Base-by-base conservation (phyloP, 805 yeast genomes). In the Yarrowia sp. region DNA sequence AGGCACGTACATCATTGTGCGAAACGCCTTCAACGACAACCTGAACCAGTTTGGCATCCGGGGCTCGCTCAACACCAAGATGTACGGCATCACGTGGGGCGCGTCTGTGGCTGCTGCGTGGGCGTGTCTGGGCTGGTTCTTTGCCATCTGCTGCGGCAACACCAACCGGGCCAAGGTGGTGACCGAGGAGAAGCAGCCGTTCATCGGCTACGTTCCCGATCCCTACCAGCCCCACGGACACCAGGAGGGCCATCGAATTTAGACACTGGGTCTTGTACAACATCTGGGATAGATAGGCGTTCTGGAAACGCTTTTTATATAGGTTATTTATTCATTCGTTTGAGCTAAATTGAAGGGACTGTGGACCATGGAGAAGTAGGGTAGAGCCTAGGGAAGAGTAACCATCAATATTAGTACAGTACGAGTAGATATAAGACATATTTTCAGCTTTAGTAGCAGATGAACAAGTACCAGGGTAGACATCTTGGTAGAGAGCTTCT, bases 51-150 rank as follows among this genome's bases (percentile, higher is more conserved):
- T 78, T 69, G 96, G 96, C 16, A 80, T 87, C 54, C 72, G 74
- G 40, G 82, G 90, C 2, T 72, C 73, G 38, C 70, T 89, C 59
- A 82, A 84, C 35, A 75, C 77, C 19, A 65, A 70, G 59, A 87
- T 82, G 68, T 81, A 84, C 62, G 91, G 85, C 2, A 74, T 86
- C 51, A 76, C 84, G 9, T 89, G 93, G 95, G 84, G 84, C 14
- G 80, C 86, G 1, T 82, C 80, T 2, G 86, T 74, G 16, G 84
- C 85, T 7, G 70, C 81, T 2, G 66, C 83, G 16, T 59, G 80
- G 58, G 73, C 83, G 14, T 67, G 75, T n/a, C 19, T 81, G 21
- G 70, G 78, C 63, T 81, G 82, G 82, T 67, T 74, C 65, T 68
- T 79, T 54, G 75, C 79, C 28, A 72, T 76, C 30, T 81, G 83